Conservation (phyloP, 2,329 filamentous ascomycete species). For the Cercospora janseana region DNA sequence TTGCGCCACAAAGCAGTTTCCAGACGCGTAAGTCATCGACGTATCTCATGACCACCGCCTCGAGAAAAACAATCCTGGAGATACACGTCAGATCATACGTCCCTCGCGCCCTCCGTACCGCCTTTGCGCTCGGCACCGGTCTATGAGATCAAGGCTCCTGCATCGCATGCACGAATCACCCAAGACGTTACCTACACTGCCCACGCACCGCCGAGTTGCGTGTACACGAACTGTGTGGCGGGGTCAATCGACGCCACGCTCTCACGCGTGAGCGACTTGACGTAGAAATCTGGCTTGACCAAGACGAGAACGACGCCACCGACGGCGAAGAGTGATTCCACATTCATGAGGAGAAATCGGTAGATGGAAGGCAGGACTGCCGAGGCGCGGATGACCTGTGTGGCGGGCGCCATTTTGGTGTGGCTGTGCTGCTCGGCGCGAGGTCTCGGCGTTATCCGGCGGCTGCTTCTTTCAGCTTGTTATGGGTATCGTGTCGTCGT, state of each 20-base stretch:
- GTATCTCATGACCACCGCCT: conserved; percentile 30
- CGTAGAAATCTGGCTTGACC: conserved; percentile 26
- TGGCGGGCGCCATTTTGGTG: conserved; percentile 1
- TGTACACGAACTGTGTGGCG: conserved; percentile 32
- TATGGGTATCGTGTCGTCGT: not conserved
- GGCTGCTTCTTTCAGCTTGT: not conserved
- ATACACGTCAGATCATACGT: no score
- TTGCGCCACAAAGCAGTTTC: conserved; percentile 31
- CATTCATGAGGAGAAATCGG: conserved; percentile 31
- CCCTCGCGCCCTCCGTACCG: no score
- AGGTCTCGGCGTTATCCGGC: not conserved
- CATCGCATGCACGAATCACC: no score
- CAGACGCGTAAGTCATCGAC: conserved; percentile 35
- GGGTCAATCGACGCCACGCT: conserved; percentile 25
- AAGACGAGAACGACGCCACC: conserved; percentile 29
- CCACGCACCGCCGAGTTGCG: conserved; percentile 35
- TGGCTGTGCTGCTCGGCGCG: not conserved
- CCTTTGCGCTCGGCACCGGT: no score
- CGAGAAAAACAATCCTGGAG: conserved; percentile 34
- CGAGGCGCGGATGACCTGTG: conserved; percentile 25
- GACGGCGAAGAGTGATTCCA: conserved; percentile 33
- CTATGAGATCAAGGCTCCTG: no score
- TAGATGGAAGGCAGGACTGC: conserved; percentile 26
- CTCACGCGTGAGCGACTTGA: conserved; percentile 28
- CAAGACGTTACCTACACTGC: no score